Evolutionary conservation across 2,329 filamentous ascomycete genomes (phyloP).

Genomic region (Exophiala sp.): DNA sequence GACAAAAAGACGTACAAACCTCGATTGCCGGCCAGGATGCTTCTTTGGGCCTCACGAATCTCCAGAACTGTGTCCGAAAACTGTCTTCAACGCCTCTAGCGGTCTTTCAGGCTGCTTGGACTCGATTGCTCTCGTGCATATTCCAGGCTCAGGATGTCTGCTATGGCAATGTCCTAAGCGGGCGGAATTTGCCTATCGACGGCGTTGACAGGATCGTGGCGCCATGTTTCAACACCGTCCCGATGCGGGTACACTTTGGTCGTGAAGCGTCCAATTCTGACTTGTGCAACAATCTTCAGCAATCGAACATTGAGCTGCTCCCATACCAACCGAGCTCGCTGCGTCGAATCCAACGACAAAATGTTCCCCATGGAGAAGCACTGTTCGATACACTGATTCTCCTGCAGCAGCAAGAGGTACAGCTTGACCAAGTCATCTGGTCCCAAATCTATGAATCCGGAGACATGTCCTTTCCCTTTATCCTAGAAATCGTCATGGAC

Average conservation of each 20-base stretch:
- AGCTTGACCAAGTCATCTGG: constrained; percentile 51
- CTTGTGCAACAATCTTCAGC: constrained; percentile 59
- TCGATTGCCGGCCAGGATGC: not conserved
- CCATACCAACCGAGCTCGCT: constrained; percentile 72
- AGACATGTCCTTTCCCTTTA: constrained; percentile 65
- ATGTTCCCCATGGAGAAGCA: constrained; percentile 45
- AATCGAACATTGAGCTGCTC: constrained; percentile 59
- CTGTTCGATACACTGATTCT: constrained; percentile 81
- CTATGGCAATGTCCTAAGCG: constrained; percentile 83
- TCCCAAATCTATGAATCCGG: constrained; percentile 49
- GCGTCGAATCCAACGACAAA: constrained; percentile 62
- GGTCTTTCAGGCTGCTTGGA: constrained; percentile 70
- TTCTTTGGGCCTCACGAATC: not conserved
- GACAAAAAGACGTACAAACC: not conserved
- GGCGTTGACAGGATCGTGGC: constrained; percentile 71
- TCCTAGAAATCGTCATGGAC: constrained; percentile 69
- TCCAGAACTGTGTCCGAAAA: constrained; percentile 42
- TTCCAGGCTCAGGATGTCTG: constrained; percentile 64
- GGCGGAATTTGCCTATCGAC: constrained; percentile 64
- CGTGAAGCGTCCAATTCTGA: constrained; percentile 50
- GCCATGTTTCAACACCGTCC: constrained; percentile 88
- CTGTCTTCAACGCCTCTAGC: constrained; percentile 62
- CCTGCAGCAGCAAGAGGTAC: constrained; percentile 60
- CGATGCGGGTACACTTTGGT: constrained; percentile 59
- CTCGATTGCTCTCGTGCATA: constrained; percentile 57